These are phyloP conservation scores for Hypoxylon sp. DNA, from an alignment of 2,329 filamentous ascomycete species.

Conservation along the genomic window DNA sequence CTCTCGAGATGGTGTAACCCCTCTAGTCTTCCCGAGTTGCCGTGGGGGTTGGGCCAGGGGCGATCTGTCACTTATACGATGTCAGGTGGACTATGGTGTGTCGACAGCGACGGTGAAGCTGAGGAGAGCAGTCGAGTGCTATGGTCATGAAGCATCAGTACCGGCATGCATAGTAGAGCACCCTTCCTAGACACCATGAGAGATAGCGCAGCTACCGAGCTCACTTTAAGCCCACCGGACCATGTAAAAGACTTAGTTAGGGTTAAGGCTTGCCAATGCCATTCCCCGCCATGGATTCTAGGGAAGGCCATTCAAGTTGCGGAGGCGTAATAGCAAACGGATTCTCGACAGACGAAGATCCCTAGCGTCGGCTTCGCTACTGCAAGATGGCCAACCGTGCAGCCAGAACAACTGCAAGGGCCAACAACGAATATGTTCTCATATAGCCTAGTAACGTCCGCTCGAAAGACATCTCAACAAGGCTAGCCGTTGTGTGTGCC, in stretches of 20 bases:
- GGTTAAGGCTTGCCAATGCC: slow-evolving; percentile 9
- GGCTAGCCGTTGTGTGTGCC: slow-evolving; percentile 14
- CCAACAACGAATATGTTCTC: slow-evolving; percentile 62
- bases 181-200: slow-evolving; percentile 3
- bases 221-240: slow-evolving; percentile 12
- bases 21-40: slow-evolving; percentile 27
- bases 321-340: slow-evolving; percentile 12
- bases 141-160: slow-evolving; percentile 23
- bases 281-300: slow-evolving; percentile 12
- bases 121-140: slow-evolving; percentile 22
- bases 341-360: slow-evolving; percentile 16
- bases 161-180: slow-evolving; percentile 13
- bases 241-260: slow-evolving; percentile 9
- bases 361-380: slow-evolving; percentile 16
- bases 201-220: slow-evolving; percentile 8
- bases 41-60: slow-evolving; percentile 26
- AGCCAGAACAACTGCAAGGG: slow-evolving; percentile 9
- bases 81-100: slow-evolving; percentile 10
- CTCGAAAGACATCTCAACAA: slow-evolving; percentile 67
- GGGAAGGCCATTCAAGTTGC: slow-evolving; percentile 16
- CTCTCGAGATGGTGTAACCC: slow-evolving; percentile 19
- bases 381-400: slow-evolving; percentile 19
- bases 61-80: slow-evolving; percentile 7
- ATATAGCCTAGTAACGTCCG: slow-evolving; percentile 78
- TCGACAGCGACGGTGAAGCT: slow-evolving; percentile 16